Evolutionary conservation across 2,329 filamentous ascomycete species (phyloP).

Genomic region (Diaporthe humulicola): DNA sequence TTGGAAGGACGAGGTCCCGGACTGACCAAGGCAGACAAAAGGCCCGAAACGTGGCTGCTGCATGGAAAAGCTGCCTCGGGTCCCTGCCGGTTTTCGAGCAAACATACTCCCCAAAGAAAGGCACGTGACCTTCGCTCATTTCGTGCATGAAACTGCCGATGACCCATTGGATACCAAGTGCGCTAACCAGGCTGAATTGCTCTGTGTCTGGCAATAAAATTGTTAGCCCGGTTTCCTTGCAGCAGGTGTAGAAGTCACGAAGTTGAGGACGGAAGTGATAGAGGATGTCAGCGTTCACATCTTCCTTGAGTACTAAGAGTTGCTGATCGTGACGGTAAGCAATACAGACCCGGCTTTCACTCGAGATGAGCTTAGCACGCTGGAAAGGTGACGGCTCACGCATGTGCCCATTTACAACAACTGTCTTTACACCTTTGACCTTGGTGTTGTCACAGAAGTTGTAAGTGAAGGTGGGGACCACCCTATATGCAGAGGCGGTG

Average conservation of each 20-base stretch:
- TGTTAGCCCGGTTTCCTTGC: neutral
- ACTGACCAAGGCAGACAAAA: neutral
- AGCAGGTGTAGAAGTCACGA: neutral
- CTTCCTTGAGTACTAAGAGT: neutral
- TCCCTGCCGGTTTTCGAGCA: no score
- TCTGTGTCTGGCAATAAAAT: neutral
- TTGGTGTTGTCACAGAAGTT: neutral
- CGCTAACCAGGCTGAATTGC: neutral
- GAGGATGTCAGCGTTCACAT: neutral
- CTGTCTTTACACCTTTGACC: neutral
- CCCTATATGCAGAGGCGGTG: neutral
- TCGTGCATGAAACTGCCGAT: neutral
- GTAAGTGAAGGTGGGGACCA: neutral
- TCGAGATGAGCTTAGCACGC: neutral
- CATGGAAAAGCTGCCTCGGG: neutral
- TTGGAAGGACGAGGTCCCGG: neutral
- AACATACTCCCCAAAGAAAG: neutral
- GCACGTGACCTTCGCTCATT: neutral
- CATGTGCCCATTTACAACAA: neutral
- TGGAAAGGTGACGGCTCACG: neutral
- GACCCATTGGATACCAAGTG: neutral
- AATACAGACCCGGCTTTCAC: neutral
- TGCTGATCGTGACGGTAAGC: neutral
- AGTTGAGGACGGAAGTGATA: neutral
- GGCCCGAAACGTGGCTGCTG: neutral